phyloP scores from a whole-genome alignment of 106 monocot species.

The Vanilla planifolia region DNA sequence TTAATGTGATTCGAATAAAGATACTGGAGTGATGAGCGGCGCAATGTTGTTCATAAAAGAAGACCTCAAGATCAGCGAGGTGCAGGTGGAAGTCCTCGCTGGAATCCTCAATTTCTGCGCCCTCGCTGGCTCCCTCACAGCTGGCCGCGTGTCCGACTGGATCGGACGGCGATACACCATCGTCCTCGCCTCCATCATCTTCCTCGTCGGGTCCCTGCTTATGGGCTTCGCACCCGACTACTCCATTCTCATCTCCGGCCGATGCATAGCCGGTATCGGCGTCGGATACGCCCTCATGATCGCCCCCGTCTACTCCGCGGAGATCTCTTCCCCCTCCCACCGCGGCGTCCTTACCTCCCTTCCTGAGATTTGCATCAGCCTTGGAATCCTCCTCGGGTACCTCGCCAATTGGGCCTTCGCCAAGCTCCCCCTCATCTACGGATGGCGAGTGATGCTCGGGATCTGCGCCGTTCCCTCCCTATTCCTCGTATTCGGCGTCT shows the following conservation, averaged over 20 bases:
- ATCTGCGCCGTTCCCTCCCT: slow-evolving; percentile 25
- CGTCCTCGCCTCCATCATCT: slow-evolving; percentile 20
- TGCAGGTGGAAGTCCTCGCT: slow-evolving; percentile 22
- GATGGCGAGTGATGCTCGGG: slow-evolving; percentile 50
- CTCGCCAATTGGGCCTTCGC: slow-evolving; percentile 36
- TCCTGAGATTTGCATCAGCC: slow-evolving; percentile 34
- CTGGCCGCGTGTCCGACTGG: slow-evolving; percentile 26
- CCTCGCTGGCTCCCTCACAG: slow-evolving; percentile 19
- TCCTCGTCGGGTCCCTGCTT: slow-evolving; percentile 22
- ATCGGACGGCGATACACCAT: slow-evolving; percentile 26
- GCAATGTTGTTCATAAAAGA: slow-evolving; percentile 22
- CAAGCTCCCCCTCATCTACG: slow-evolving; percentile 19
- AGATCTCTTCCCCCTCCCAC: slow-evolving; percentile 23
- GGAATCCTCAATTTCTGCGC: slow-evolving; percentile 27
- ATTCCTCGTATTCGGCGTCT: slow-evolving; percentile 13
- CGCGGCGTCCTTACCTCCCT: slow-evolving; percentile 38
- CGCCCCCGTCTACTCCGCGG: slow-evolving; percentile 52
- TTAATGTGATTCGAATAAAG: too few relatives aligned
- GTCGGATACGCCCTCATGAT: slow-evolving; percentile 46
- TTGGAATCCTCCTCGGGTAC: slow-evolving; percentile 44
- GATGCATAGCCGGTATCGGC: slow-evolving; percentile 14
- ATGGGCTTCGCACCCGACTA: slow-evolving; percentile 18
- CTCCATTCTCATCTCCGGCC: slow-evolving; percentile 22
- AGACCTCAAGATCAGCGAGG: slow-evolving; percentile 19
- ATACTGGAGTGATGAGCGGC: slow-evolving; percentile 19